phyloP scores from a whole-genome alignment of 345 rosid species.

The Conringia planisiliqua region DNA sequence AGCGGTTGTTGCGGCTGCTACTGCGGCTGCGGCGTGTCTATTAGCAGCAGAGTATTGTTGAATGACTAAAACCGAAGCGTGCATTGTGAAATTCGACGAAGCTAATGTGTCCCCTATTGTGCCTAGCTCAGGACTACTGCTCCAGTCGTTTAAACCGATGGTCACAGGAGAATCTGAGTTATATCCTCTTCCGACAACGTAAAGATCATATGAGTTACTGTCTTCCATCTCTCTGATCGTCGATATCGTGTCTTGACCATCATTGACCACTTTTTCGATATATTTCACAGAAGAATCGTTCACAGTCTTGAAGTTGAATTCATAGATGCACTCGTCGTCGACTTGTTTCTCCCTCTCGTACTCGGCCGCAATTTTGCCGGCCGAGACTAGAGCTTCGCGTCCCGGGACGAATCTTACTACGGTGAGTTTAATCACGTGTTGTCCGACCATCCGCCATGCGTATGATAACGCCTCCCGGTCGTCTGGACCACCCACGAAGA shows the following conservation, averaged over 20 bases:
- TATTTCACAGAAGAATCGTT: constrained; percentile 33
- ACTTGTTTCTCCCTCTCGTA: constrained; percentile 33
- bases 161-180: constrained; percentile 40
- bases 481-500: constrained; percentile 56
- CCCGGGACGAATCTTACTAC: constrained; percentile 43
- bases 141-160: constrained; percentile 48
- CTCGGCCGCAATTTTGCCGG: constrained; percentile 22
- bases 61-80: constrained; percentile 58
- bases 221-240: constrained; percentile 41
- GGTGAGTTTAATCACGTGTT: constrained; percentile 47
- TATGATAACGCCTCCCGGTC: constrained; percentile 59
- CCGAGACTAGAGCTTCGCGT: constrained; percentile 20
- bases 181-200: constrained; percentile 53
- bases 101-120: constrained; percentile 53
- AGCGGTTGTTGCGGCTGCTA: not conserved
- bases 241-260: constrained; percentile 43
- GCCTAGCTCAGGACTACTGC: constrained; percentile 61
- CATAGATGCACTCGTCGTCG: constrained; percentile 47
- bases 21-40: constrained; percentile 21
- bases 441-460: constrained; percentile 66
- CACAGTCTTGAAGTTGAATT: constrained; percentile 45
- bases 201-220: constrained; percentile 37
- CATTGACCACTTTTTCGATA: constrained; percentile 41
- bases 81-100: constrained; percentile 43
- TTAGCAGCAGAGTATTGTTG: constrained; percentile 45